Conservation (phyloP, 495 filamentous ascomycete genomes). For the Aspergillus biplanus region DNA sequence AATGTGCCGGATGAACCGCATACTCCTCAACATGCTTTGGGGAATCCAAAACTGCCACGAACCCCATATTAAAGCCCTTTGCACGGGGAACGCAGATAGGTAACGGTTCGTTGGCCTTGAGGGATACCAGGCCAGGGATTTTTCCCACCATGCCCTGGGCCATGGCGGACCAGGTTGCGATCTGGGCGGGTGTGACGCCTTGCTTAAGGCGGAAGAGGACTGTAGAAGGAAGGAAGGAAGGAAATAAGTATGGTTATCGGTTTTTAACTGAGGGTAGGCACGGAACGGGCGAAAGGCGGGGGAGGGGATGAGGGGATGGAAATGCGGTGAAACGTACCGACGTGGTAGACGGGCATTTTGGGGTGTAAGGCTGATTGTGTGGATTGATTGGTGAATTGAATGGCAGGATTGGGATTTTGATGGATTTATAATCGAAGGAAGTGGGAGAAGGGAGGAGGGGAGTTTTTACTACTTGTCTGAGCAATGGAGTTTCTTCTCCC, state of each 20-base stretch:
- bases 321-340: slow-evolving; percentile 17
- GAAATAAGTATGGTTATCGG: too few species aligned
- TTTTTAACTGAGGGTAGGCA: background rate
- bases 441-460: background rate
- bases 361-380: background rate
- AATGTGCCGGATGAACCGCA: slow-evolving; percentile 43
- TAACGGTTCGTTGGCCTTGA: slow-evolving; percentile 36
- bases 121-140: slow-evolving; percentile 42
- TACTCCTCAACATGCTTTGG: slow-evolving; percentile 41
- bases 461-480: too few species aligned
- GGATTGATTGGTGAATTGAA: background rate
- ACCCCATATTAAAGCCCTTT: slow-evolving; percentile 47
- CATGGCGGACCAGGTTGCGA: slow-evolving; percentile 34
- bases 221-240: slow-evolving; percentile 11
- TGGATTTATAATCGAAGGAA: background rate
- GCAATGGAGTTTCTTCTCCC: too few species aligned
- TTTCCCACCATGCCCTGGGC: slow-evolving; percentile 42
- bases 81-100: slow-evolving; percentile 44
- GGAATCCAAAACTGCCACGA: slow-evolving; percentile 47
- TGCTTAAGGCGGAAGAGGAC: slow-evolving; percentile 51
- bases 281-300: background rate
- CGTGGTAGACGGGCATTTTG: slow-evolving; percentile 32
- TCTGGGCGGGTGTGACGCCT: slow-evolving; percentile 36
- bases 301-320: background rate
- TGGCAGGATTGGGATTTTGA: too few species aligned